Percentiles rank a stretch among this genome's conserved stretches.
These are phyloP conservation scores for Plantago lanceolata DNA, from an alignment of 305 asterid genomes.

Conservation along the genomic window DNA sequence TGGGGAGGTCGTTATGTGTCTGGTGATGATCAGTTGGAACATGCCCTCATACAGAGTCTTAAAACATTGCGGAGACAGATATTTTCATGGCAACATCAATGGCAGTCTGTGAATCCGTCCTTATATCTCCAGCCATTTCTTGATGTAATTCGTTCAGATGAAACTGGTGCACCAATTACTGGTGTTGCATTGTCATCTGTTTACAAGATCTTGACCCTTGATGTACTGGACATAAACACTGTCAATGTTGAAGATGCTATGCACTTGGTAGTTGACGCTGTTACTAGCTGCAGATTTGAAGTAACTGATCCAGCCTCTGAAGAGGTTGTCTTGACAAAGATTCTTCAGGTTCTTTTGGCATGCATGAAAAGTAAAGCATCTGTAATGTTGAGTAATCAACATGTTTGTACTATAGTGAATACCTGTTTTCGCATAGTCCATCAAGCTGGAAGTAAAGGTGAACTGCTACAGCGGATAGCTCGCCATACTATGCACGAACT, in stretches of 20 bases:
- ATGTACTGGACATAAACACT: conserved; percentile 68
- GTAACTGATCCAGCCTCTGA: conserved; percentile 96
- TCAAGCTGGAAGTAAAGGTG: conserved; percentile 92
- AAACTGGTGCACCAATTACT: conserved; percentile 95
- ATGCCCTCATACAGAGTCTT: conserved; percentile 84
- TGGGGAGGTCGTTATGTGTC: conserved; percentile 97
- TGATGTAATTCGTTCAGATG: conserved; percentile 89
- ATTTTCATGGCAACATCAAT: conserved; percentile 74
- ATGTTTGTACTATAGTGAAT: conserved; percentile 87
- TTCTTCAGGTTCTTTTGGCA: conserved; percentile 92
- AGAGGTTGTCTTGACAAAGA: conserved; percentile 88
- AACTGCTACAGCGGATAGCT: conserved; percentile 83
- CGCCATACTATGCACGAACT: conserved; percentile 95
- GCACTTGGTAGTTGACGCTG: conserved; percentile 91
- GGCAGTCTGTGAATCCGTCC: conserved; percentile 77
- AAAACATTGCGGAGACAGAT: conserved; percentile 74
- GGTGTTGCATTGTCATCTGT: conserved; percentile 87
- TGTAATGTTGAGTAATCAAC: conserved; percentile 85
- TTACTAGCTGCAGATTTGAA: conserved; percentile 96
- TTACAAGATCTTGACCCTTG: conserved; percentile 82
- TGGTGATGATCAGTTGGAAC: conserved; percentile 95
- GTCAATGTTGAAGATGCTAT: conserved; percentile 76
- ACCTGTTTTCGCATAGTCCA: conserved; percentile 85
- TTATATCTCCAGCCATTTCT: conserved; percentile 92
- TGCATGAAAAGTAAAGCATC: conserved; percentile 93